Base-by-base conservation (phyloP, 1,284 basidiomycete genomes). In the Grifola frondosa region DNA sequence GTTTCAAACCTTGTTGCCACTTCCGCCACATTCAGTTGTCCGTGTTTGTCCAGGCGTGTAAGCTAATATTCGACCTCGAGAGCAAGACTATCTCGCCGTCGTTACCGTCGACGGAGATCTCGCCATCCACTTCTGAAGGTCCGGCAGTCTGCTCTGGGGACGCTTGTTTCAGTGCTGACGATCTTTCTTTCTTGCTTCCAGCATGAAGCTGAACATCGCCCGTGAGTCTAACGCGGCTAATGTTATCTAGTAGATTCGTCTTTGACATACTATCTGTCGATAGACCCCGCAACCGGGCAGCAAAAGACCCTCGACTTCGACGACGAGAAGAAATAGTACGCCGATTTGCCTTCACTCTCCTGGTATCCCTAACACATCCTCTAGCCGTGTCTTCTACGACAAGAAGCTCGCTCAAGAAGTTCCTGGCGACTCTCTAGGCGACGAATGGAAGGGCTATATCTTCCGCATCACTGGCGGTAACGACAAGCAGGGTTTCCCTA, bases 361-460 rank as follows among this genome's bases (percentile, higher is more conserved):
- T 4, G 16, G 28, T 20, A 29, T 30, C 15, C 30, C 4, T 23
- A 42, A 25, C 38, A 42, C 20, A 46, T n/a, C 21, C n/a, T 22
- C 6, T 60, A 91, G 88, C 74, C 91, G 93, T 68, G 68, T 91
- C 77, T 96, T 97, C 78, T 93, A 88, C 74, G 93, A 97, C 72
- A 95, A 94, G 84, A 90, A 88, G 73, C 95, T 98, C 77, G 67
- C 91, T 31, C 92, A 97, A 68, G 96, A 98, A 73, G 91, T 98
- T 62, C 80, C 90, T 48, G 90, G 83, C 56, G 94, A 97, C 77
- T 69, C 84, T 42, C 75, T 98, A 61, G 94, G 95, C 61, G 91
- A 97, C 67, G 96, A 98, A 76, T 98, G 84, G 81, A 93, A 92
- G 71, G 96, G 96, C 50, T 98, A 98, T 77, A 75, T 97, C 69